A percentile compares a stretch with the other conserved stretches of the same genome.
phyloP scores from a whole-genome alignment of 2,329 filamentous ascomycete species.

The Talaromyces funiculosus region DNA sequence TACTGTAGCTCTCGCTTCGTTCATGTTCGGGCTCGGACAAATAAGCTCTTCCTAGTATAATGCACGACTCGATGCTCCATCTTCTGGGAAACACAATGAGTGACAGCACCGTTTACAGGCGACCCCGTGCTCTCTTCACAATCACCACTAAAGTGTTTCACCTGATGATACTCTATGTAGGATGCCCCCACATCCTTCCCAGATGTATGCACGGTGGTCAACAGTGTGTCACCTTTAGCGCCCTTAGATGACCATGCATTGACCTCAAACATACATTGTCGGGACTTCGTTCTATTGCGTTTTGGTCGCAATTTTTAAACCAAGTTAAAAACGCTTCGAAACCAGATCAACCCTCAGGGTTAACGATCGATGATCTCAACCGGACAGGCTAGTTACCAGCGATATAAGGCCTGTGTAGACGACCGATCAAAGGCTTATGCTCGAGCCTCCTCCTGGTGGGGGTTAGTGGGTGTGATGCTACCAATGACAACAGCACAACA shows the following conservation, averaged over 20 bases:
- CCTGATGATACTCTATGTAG: neutral
- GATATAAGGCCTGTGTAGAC: neutral
- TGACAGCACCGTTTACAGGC: neutral
- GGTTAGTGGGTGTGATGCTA: neutral
- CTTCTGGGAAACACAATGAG: neutral
- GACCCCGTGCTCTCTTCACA: neutral
- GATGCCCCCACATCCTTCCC: neutral
- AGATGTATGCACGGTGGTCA: neutral
- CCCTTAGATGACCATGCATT: neutral
- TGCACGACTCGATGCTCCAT: neutral
- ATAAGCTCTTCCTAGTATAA: neutral
- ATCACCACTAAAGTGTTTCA: neutral
- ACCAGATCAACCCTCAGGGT: neutral
- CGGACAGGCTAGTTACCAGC: neutral
- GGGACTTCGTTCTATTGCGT: neutral
- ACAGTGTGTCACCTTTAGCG: neutral
- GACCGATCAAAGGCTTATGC: neutral
- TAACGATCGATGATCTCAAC: neutral
- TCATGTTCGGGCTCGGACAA: neutral
- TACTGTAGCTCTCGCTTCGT: neutral
- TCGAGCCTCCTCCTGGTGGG: conserved; percentile 4
- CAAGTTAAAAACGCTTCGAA: neutral
- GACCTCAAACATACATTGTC: neutral
- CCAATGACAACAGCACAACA: neutral
- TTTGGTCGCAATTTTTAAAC: neutral